phyloP scores from a whole-genome alignment of 2,329 filamentous ascomycete genomes.

The Clarireedia monteithiana region DNA sequence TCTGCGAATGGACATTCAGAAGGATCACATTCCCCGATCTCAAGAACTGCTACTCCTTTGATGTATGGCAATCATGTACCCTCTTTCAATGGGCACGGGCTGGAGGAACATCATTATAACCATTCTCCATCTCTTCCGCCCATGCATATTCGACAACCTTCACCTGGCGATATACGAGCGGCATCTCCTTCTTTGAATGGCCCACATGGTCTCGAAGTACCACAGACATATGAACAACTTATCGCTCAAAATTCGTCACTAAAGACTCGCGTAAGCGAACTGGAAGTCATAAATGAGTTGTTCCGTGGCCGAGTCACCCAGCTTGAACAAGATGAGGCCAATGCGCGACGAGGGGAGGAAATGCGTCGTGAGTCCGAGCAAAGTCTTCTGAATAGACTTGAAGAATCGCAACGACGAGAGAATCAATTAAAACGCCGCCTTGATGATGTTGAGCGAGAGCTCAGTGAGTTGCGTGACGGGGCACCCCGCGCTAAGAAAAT shows the following conservation, averaged over 20 bases:
- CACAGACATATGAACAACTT: slow-evolving; percentile 74
- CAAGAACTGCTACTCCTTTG: slow-evolving; percentile 69
- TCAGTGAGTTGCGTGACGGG: slow-evolving; percentile 35
- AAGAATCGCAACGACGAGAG: slow-evolving; percentile 71
- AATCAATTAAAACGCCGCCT: slow-evolving; percentile 74
- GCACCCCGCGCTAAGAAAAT: slow-evolving; percentile 46
- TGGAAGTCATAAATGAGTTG: slow-evolving; percentile 88
- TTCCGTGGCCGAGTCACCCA: slow-evolving; percentile 68
- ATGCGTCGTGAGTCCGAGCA: slow-evolving; percentile 47
- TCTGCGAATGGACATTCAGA: slow-evolving; percentile 65
- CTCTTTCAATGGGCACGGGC: slow-evolving; percentile 63
- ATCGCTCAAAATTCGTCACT: slow-evolving; percentile 74
- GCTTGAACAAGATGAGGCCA: slow-evolving; percentile 68
- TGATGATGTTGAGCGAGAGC: slow-evolving; percentile 62
- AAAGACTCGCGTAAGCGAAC: slow-evolving; percentile 91
- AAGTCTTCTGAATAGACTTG: slow-evolving; percentile 54
- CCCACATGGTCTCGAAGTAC: slow-evolving; percentile 57
- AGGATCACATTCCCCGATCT: slow-evolving; percentile 69
- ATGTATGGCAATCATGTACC: slow-evolving; percentile 69
- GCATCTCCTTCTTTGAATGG: slow-evolving; percentile 42
- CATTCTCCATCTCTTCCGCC: slow-evolving; percentile 43
- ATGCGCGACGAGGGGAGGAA: slow-evolving; percentile 53
- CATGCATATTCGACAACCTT: slow-evolving; percentile 46
- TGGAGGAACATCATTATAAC: slow-evolving; percentile 61
- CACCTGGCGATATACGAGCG: slow-evolving; percentile 41